Evolutionary conservation across 495 filamentous ascomycete species (phyloP).

Genomic region (Tirmania nivea): DNA sequence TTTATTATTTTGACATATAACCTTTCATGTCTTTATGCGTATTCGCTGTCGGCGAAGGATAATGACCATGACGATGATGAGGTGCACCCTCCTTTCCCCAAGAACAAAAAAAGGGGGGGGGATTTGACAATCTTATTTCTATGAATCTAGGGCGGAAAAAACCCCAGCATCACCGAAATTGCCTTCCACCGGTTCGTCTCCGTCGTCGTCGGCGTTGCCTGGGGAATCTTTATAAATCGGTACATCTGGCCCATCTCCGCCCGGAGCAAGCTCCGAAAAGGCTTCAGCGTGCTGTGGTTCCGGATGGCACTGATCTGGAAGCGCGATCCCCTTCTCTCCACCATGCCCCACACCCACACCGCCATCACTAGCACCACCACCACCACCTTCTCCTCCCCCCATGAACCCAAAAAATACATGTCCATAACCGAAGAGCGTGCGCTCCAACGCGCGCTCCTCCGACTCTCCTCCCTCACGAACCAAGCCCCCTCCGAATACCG

Average conservation of each 20-base stretch:
- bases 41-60: conserved; percentile 59
- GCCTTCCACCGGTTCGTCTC: conserved; percentile 75
- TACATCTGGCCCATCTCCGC: conserved; percentile 87
- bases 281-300: conserved; percentile 66
- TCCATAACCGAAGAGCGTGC: conserved; percentile 42
- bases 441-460: conserved; percentile 37
- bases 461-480: conserved; percentile 48
- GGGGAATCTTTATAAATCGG: conserved; percentile 79
- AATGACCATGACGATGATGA: conserved; percentile 51
- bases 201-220: conserved; percentile 68
- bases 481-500: conserved; percentile 64
- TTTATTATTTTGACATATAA: conserved; percentile 94
- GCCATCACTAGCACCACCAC: not conserved
- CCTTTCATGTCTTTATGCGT: conserved; percentile 84
- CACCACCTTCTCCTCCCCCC: not conserved
- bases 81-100: conserved; percentile 22
- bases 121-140: not conserved
- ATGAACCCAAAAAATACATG: conserved; percentile 39
- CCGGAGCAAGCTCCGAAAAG: conserved; percentile 62
- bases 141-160: conserved; percentile 26
- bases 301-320: conserved; percentile 94
- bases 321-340: conserved; percentile 70
- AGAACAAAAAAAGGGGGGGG: not conserved
- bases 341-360: conserved; percentile 16
- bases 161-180: conserved; percentile 71